Evolutionary conservation across 2,329 filamentous ascomycete species (phyloP).

Genomic region (Camillea tinctor): DNA sequence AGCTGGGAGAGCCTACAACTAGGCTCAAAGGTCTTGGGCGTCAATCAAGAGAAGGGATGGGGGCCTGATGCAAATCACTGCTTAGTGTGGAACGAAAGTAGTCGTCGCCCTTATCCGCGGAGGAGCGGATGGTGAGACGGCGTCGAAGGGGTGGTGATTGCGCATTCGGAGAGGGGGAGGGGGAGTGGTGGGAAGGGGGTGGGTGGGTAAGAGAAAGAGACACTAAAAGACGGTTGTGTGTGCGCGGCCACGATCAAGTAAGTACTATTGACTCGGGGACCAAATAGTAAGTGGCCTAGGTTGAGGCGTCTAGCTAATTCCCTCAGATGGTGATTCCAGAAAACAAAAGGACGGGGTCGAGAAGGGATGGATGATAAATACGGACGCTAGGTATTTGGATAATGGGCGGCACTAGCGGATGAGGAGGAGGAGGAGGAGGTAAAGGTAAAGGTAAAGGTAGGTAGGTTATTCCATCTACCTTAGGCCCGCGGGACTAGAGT

Average conservation of each 20-base stretch:
- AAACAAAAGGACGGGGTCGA: background rate
- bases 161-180: constrained; percentile 1
- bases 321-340: background rate
- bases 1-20: constrained; percentile 1
- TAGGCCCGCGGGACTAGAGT: constrained; percentile 2
- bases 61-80: constrained; percentile 6
- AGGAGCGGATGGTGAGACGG: background rate
- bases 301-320: background rate
- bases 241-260: background rate
- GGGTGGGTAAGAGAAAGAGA: background rate
- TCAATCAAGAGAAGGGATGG: constrained; percentile 1
- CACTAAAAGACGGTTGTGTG: background rate
- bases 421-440: no score
- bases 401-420: constrained; percentile 5
- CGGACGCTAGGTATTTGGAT: constrained; percentile 3
- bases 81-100: background rate
- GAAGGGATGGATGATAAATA: background rate
- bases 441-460: no score
- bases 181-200: background rate
- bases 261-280: background rate
- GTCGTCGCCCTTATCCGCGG: background rate
- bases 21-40: background rate
- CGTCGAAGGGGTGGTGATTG: constrained; percentile 4
- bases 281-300: background rate
- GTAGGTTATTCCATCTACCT: background rate